phyloP scores from a whole-genome alignment of 495 filamentous ascomycete species.

The Sordaria brevicollis region DNA sequence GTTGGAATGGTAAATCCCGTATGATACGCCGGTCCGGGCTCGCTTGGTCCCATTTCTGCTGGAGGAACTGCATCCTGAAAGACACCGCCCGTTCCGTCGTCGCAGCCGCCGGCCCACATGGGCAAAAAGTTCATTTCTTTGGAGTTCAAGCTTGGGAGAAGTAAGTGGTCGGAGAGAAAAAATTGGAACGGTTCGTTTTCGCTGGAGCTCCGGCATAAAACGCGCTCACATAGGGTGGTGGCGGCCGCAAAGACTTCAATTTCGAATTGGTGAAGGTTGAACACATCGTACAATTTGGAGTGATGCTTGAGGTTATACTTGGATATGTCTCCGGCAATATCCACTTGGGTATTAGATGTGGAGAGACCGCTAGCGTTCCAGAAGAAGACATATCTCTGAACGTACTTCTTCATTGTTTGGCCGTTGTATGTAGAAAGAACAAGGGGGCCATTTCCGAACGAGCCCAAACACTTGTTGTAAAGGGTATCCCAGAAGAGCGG shows the following conservation, averaged over 20 bases:
- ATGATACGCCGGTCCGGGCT: constrained; percentile 34
- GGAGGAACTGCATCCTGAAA: constrained; percentile 28
- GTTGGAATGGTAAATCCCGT: constrained; percentile 27
- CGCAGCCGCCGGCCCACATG: constrained; percentile 36
- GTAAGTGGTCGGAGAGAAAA: constrained; percentile 18
- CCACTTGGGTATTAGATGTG: not conserved
- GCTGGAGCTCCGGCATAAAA: not conserved
- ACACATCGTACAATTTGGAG: not conserved
- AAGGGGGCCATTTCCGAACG: not conserved
- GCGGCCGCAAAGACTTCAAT: not conserved
- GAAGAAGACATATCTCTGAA: not conserved
- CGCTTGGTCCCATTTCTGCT: constrained; percentile 29
- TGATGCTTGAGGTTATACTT: not conserved
- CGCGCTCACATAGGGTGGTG: not conserved
- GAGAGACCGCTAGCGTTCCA: not conserved
- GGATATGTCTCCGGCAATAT: not conserved
- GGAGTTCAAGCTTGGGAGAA: constrained; percentile 22
- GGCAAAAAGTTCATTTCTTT: constrained; percentile 33
- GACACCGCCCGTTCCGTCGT: constrained; percentile 37
- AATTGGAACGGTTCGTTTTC: constrained; percentile 8
- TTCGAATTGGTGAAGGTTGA: not conserved
- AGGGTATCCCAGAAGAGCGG: constrained; percentile 24
- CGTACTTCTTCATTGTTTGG: not conserved
- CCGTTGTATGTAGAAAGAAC: not conserved
- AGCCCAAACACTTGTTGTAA: not conserved